phyloP scores from a whole-genome alignment of 768 basidiomycete genomes.

The Cyathus striatus region DNA sequence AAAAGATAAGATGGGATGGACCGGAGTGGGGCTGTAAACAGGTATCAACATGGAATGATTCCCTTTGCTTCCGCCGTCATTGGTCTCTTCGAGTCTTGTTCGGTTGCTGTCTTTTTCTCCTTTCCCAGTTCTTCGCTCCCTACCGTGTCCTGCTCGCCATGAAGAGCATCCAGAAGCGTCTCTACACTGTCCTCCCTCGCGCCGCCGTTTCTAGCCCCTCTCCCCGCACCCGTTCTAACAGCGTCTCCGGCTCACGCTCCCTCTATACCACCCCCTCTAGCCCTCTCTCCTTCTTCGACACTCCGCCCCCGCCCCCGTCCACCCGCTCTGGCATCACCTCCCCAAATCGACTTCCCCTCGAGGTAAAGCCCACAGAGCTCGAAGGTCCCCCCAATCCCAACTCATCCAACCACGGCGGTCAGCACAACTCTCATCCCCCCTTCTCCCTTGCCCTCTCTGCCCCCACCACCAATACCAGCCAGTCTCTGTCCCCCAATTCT shows the following conservation, averaged over 20 bases:
- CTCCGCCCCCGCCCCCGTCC: conserved; percentile 12
- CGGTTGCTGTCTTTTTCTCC: too few species aligned
- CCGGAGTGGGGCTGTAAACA: too few species aligned
- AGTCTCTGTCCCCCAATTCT: conserved; percentile 3
- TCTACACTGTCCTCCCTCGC: conserved; percentile 38
- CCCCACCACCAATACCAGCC: conserved; percentile 6
- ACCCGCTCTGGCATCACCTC: conserved; percentile 9
- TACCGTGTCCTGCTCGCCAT: too few species aligned
- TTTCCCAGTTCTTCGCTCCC: too few species aligned
- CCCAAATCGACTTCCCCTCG: conserved; percentile 9
- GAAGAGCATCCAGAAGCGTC: conserved; percentile 48
- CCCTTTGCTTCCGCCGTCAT: too few species aligned
- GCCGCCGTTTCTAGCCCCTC: conserved; percentile 9
- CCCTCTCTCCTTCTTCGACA: conserved; percentile 14
- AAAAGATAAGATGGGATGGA: too few species aligned
- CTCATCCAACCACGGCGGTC: conserved; percentile 6
- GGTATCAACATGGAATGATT: too few species aligned
- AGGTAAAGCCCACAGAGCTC: conserved; percentile 10
- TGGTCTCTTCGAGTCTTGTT: too few species aligned
- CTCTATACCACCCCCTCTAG: conserved; percentile 35
- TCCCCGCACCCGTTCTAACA: conserved; percentile 41
- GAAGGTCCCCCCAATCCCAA: conserved; percentile 9
- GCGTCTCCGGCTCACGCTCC: conserved; percentile 29
- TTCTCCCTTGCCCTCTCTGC: conserved; percentile 11
- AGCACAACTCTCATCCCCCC: background rate